Base-by-base conservation (phyloP, 106 monocot genomes). In the Hemerocallis citrina region DNA sequence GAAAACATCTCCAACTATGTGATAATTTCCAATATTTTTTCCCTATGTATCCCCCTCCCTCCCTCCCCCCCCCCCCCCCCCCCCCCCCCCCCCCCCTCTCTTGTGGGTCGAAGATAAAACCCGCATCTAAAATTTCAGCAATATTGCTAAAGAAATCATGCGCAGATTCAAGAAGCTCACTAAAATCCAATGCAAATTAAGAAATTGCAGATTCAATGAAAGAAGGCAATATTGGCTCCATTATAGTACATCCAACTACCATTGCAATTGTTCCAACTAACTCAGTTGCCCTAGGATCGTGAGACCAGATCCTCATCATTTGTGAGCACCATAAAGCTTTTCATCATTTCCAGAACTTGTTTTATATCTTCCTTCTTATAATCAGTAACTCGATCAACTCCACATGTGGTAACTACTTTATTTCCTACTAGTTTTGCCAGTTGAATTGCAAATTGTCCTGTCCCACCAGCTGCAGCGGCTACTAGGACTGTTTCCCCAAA, bases 401-500 rank as follows among this genome's bases (percentile, higher is more conserved):
- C 90, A 79, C 95, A 96, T 52, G 95, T 96, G 57, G 95, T 87
- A 55, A 96, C 77, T 43, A 96, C 86, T 55, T 76, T 87, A 75
- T 96, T 96, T 68, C 90, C 86, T 60, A 83, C 95, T 69, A 90
- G 71, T 81, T 90, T 96, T 55, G 95, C 90, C 5, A 96, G 84
- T 90, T 98, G 96, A 50, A 98, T 88, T 17, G 91, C 90, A 85
- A 98, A 98, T 74, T 98, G 96, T 68, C 96, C 96, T 59, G 96
- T 98, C 19, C 96, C 96, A 35, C 96, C 96, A 68, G 96, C 96
- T 64, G 91, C 96, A 36, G 96, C 96, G 36, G 96, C 91, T 27
- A 91, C 88, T 43, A 98, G 69, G 64, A 91, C 84, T 14, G 65
- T 35, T 66, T 98, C 72, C 48, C 81, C 77, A 52, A 81, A 88